Conservation (phyloP, 306 rosid species). For the Prinsepia uniflora region DNA sequence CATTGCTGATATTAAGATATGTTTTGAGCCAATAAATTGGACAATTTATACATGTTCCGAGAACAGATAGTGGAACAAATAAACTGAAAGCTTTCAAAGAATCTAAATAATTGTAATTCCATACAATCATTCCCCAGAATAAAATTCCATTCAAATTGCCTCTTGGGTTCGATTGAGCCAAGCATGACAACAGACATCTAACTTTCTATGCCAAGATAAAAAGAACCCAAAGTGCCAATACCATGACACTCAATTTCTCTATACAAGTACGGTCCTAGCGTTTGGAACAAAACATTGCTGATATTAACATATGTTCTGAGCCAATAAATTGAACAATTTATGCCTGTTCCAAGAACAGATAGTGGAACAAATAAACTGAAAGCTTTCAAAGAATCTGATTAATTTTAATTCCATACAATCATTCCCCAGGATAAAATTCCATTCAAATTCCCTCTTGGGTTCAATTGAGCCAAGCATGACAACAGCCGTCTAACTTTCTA, state of each 20-base stretch:
- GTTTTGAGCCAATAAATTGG: neutral
- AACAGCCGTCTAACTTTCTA: too few species aligned
- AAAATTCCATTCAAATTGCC: too few species aligned
- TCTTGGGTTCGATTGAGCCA: too few species aligned
- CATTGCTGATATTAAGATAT: slow-evolving; percentile 20
- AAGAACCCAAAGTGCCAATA: too few species aligned
- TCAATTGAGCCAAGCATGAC: too few species aligned
- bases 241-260: too few species aligned
- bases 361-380: neutral
- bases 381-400: neutral
- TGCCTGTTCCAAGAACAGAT: neutral
- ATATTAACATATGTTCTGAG: slow-evolving; percentile 15
- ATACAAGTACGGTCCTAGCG: too few species aligned
- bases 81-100: neutral
- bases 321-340: neutral
- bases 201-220: too few species aligned
- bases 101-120: neutral
- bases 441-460: too few species aligned
- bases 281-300: neutral
- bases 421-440: too few species aligned
- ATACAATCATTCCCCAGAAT: too few species aligned
- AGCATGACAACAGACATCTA: too few species aligned
- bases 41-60: neutral
- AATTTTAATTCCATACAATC: neutral
- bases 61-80: neutral